Evolutionary conservation across 2,329 filamentous ascomycete genomes (phyloP).

Genomic region (Colletotrichum destructivum): DNA sequence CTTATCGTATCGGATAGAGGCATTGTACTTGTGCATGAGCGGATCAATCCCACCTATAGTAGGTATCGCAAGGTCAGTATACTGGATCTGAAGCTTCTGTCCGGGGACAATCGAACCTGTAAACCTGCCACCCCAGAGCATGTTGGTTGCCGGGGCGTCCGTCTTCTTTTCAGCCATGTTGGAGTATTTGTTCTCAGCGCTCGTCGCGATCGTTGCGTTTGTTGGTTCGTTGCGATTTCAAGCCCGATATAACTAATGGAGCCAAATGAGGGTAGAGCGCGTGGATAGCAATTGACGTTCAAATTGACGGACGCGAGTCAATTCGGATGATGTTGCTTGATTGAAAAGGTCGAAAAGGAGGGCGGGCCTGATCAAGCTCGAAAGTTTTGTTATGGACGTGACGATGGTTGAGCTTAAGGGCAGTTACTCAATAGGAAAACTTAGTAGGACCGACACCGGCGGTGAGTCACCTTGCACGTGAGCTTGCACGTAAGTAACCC

Average conservation of each 20-base stretch:
- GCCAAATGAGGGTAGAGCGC: not conserved
- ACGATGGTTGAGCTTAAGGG: not conserved
- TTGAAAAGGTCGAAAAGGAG: not conserved
- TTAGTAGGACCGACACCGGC: slow-evolving; percentile 34
- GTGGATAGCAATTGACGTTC: not conserved
- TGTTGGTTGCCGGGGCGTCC: slow-evolving; percentile 48
- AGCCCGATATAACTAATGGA: not conserved
- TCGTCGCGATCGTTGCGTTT: not conserved
- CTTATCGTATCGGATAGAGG: slow-evolving; percentile 84
- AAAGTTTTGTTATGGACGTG: not conserved
- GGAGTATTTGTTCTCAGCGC: not conserved
- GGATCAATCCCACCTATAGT: slow-evolving; percentile 68
- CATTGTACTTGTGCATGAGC: slow-evolving; percentile 89
- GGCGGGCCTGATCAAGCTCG: not conserved
- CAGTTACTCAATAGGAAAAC: not conserved
- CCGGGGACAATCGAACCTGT: slow-evolving; percentile 56
- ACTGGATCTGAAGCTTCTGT: slow-evolving; percentile 13
- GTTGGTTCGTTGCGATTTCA: not conserved
- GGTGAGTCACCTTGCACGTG: slow-evolving; percentile 18
- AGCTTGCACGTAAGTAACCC: slow-evolving; percentile 10
- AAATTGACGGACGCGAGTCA: not conserved
- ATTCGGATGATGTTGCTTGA: not conserved
- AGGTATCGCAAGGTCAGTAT: not conserved
- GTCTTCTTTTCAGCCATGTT: slow-evolving; percentile 42
- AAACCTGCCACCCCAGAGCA: slow-evolving; percentile 51